Evolutionary conservation across 2,329 filamentous ascomycete genomes (phyloP).

Genomic region (Sporothrix brasiliensis): DNA sequence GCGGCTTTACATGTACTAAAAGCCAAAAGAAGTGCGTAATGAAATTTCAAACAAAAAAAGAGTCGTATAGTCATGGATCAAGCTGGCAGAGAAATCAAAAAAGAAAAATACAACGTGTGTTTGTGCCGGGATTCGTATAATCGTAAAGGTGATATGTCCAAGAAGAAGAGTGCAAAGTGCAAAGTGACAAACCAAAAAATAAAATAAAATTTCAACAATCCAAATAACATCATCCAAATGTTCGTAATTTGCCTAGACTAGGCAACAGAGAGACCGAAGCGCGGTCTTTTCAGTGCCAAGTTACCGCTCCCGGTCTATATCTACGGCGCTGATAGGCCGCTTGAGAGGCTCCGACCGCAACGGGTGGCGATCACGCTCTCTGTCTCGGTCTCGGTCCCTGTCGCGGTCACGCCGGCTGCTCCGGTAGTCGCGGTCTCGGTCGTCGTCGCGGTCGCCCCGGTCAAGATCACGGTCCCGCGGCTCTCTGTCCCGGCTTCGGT

Average conservation of each 20-base stretch:
- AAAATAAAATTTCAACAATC: background rate
- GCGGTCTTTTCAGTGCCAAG: background rate
- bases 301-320: conserved; percentile 50
- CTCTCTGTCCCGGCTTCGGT: conserved; percentile 37
- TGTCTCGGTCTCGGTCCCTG: conserved; percentile 38
- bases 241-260: background rate
- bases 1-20: background rate
- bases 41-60: background rate
- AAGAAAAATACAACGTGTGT: conserved; percentile 5
- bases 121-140: conserved; percentile 3
- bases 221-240: background rate
- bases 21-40: background rate
- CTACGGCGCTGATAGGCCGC: conserved; percentile 55
- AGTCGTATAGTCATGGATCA: conserved; percentile 1
- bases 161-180: background rate
- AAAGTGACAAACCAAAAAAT: background rate
- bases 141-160: conserved; percentile 3
- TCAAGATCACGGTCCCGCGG: conserved; percentile 35
- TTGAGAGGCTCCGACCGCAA: conserved; percentile 49
- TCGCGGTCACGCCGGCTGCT: conserved; percentile 32
- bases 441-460: conserved; percentile 1
- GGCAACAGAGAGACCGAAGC: background rate
- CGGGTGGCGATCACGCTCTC: conserved; percentile 44
- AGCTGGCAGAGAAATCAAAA: background rate
- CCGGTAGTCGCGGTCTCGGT: conserved; percentile 31